Evolutionary conservation across 106 monocot species (phyloP).

Genomic region (Platanthera guangdongensis): DNA sequence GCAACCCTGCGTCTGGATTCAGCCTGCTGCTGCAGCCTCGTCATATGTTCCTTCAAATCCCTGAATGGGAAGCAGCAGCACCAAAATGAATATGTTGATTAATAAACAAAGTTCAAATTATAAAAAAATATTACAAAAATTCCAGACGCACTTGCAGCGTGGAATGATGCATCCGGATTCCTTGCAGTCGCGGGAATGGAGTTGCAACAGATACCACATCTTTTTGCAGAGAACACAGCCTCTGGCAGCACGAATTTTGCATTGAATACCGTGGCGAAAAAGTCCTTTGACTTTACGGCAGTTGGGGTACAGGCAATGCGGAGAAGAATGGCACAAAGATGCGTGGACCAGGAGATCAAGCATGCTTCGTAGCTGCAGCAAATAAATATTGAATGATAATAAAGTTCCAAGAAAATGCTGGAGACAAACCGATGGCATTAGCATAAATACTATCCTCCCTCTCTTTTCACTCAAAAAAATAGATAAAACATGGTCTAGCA

Average conservation of each 20-base stretch:
- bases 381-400: not conserved
- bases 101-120: not conserved
- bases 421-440: not conserved
- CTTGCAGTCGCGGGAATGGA: slow-evolving; percentile 80
- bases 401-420: not conserved
- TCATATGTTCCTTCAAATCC: slow-evolving; percentile 88
- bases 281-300: slow-evolving; percentile 82
- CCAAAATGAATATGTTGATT: not conserved
- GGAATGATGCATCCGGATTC: slow-evolving; percentile 64
- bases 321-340: slow-evolving; percentile 49
- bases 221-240: slow-evolving; percentile 71
- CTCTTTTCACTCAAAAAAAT: not conserved
- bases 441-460: not conserved
- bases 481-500: too few relatives aligned
- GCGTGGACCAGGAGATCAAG: slow-evolving; percentile 84
- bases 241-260: slow-evolving; percentile 50
- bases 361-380: slow-evolving; percentile 71
- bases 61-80: slow-evolving; percentile 20
- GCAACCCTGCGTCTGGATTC: slow-evolving; percentile 89
- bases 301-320: slow-evolving; percentile 67
- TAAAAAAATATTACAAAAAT: not conserved
- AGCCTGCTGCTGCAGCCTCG: slow-evolving; percentile 84
- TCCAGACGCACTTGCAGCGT: slow-evolving; percentile 45
- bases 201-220: slow-evolving; percentile 85
- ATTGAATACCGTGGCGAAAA: slow-evolving; percentile 68